phyloP scores from a whole-genome alignment of 371 early-diverging fungal genomes.

The Umbelopsis sp. region DNA sequence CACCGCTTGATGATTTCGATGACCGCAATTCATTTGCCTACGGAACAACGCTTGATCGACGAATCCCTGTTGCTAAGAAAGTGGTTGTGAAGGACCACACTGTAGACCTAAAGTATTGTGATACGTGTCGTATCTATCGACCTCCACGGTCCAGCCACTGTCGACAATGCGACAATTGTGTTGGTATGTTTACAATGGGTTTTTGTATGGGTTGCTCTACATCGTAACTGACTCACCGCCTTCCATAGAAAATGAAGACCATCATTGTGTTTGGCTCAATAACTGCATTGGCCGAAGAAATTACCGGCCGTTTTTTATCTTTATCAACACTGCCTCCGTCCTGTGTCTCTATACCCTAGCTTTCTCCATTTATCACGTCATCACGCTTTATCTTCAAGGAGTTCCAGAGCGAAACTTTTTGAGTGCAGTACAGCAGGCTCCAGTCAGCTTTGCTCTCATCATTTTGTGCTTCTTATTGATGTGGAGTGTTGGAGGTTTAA shows the following conservation, averaged over 20 bases:
- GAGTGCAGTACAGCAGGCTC: constrained; percentile 32
- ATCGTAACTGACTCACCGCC: background rate
- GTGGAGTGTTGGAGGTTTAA: constrained; percentile 70
- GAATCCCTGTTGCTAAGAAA: constrained; percentile 55
- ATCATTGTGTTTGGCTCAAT: constrained; percentile 94
- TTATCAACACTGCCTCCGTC: constrained; percentile 61
- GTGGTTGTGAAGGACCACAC: constrained; percentile 65
- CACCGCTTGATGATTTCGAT: constrained; percentile 35
- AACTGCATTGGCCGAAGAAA: constrained; percentile 93
- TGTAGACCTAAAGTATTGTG: constrained; percentile 85
- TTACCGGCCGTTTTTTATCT: constrained; percentile 84
- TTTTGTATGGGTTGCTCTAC: background rate
- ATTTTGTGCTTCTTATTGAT: constrained; percentile 66
- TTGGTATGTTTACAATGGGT: constrained; percentile 51
- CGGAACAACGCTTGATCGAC: constrained; percentile 21
- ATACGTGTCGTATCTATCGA: constrained; percentile 86
- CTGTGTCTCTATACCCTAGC: constrained; percentile 61
- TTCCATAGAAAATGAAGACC: constrained; percentile 73
- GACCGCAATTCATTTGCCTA: constrained; percentile 44
- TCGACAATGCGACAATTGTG: constrained; percentile 87
- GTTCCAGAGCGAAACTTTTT: constrained; percentile 24
- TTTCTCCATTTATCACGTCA: constrained; percentile 59
- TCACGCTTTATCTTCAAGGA: constrained; percentile 43
- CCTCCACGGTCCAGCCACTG: constrained; percentile 92
- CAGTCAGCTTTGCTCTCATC: constrained; percentile 64